Base-by-base conservation (phyloP, 202 grass and related monocot species). In the Zizania palustris region DNA sequence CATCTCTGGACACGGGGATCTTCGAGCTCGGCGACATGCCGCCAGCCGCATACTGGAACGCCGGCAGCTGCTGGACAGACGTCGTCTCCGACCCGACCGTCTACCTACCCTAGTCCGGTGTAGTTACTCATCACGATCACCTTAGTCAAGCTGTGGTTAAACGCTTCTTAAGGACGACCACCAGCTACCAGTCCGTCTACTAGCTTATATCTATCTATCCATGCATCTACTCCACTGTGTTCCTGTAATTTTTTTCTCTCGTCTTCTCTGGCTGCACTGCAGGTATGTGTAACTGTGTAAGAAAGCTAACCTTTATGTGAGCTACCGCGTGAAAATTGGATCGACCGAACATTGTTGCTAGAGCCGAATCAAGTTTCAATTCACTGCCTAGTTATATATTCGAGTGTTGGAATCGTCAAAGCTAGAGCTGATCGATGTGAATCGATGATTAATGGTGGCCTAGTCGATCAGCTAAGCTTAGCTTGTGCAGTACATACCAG, bases 1-100 rank as follows among this genome's bases (percentile, higher is more conserved):
- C 82, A 59, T 74, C 74, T 5, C 69, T 89, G 69, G 87, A 89
- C 69, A 4, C 74, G 0, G 78, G 74, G 33, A 82, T 89, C 56
- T 89, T 89, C 79, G 83, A 89, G 69, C 63, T 89, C 57, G 74
- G 77, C 83, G 83, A 85, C 60, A 46, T 70, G 69, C 72, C 82
- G 35, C 19, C 71, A 21, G 45, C 67, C 50, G 60, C 83, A 63
- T 89, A 86, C 69, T 89, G 87, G 87, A 79, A 65, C 63, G 59
- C 65, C 51, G 82, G 74, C 69, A 86, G 55, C 69, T 85, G 69
- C 74, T 85, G 83, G 73, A 77, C 79, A 57, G 87, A 89, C 69
- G 80, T 83, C 69, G 80, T 83, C 38, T 61, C 58, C 5, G 82
- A 85, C 34, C 83, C 83, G 12, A 65, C 55, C 49, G 57, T 86